A percentile compares a stretch with the other conserved stretches of the same genome.
Conservation (phyloP, 2,329 filamentous ascomycete genomes). For the Leptoxyphium fumago region DNA sequence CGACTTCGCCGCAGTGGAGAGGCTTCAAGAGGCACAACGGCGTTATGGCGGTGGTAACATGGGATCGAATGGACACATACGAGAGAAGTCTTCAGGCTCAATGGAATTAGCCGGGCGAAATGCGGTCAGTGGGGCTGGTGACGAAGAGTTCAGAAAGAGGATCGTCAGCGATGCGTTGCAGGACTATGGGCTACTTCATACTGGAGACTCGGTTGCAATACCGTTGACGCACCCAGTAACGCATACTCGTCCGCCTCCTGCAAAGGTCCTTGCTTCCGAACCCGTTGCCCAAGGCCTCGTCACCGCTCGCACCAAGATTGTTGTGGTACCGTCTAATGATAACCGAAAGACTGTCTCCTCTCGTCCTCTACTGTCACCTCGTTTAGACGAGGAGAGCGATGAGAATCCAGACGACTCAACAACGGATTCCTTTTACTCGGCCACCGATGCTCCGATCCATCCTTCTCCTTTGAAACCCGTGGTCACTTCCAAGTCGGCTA, state of each 20-base stretch:
- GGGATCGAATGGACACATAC: constrained; percentile 12
- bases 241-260: constrained; percentile 68
- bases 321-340: constrained; percentile 54
- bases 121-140: constrained; percentile 3
- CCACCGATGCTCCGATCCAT: constrained; percentile 54
- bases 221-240: constrained; percentile 74
- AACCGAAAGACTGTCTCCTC: constrained; percentile 28
- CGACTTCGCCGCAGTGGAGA: constrained; percentile 64
- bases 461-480: constrained; percentile 26
- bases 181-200: constrained; percentile 62
- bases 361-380: constrained; percentile 15
- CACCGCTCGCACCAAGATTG: constrained; percentile 63
- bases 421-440: constrained; percentile 83
- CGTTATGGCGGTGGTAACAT: constrained; percentile 57
- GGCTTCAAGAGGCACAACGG: constrained; percentile 68
- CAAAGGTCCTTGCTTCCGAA: constrained; percentile 83
- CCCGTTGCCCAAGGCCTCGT: constrained; percentile 81
- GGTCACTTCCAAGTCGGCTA: constrained; percentile 20
- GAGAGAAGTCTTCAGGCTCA: background rate
- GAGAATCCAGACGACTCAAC: constrained; percentile 49
- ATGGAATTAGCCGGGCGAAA: constrained; percentile 4
- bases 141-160: constrained; percentile 11
- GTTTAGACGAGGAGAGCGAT: constrained; percentile 18
- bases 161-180: constrained; percentile 58
- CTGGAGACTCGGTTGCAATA: constrained; percentile 68